phyloP scores from a whole-genome alignment of 2,329 filamentous ascomycete species.

The Penicillium brevicompactum region DNA sequence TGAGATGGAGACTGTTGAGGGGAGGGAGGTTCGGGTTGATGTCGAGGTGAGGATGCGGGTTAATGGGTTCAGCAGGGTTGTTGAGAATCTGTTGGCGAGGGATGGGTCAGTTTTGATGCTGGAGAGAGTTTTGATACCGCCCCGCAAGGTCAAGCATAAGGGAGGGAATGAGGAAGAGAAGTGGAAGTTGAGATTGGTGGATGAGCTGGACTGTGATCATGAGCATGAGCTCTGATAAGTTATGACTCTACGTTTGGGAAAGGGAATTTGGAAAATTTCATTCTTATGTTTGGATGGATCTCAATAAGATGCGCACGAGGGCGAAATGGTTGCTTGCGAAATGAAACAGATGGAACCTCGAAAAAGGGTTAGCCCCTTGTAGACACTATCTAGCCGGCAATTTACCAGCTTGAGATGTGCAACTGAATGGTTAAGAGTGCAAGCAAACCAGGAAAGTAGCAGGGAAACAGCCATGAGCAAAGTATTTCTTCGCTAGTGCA shows the following conservation, averaged over 20 bases:
- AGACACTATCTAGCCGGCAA: not conserved
- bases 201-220: slow-evolving; percentile 19
- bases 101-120: slow-evolving; percentile 85
- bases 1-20: slow-evolving; percentile 61
- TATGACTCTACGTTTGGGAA: slow-evolving; percentile 4
- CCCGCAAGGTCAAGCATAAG: slow-evolving; percentile 50
- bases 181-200: slow-evolving; percentile 20
- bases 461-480: slow-evolving; percentile 4
- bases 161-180: slow-evolving; percentile 13
- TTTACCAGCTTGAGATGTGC: not conserved
- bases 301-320: slow-evolving; percentile 12
- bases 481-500: slow-evolving; percentile 31
- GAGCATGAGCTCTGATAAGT: slow-evolving; percentile 8
- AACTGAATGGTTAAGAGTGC: not conserved
- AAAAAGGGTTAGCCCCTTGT: not conserved
- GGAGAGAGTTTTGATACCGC: slow-evolving; percentile 73
- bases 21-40: slow-evolving; percentile 69
- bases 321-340: slow-evolving; percentile 7
- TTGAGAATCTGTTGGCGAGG: slow-evolving; percentile 68
- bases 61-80: slow-evolving; percentile 71
- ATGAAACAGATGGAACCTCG: not conserved
- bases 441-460: slow-evolving; percentile 4
- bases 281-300: slow-evolving; percentile 25
- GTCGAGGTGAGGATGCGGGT: slow-evolving; percentile 71
- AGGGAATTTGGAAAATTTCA: slow-evolving; percentile 21